These are phyloP conservation scores for Tetradesmus obliquus DNA, from an alignment of 139 green algal species.

Conservation along the genomic window DNA sequence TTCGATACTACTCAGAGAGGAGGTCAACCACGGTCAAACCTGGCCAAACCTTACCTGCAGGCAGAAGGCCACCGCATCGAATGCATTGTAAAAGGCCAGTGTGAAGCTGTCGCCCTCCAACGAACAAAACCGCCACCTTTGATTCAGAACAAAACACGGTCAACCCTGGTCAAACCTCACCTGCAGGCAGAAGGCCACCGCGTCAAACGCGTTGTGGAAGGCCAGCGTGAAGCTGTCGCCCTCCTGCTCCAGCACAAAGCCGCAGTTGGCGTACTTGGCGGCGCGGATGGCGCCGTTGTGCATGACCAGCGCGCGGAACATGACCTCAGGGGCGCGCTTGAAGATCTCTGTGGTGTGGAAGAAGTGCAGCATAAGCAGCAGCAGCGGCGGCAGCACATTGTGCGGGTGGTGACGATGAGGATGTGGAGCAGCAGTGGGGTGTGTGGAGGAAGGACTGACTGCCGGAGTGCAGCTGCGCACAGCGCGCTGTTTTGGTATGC, in stretches of 20 bases:
- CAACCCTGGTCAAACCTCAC: conserved; percentile 1
- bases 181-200: conserved; percentile 64
- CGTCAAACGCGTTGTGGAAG: conserved; percentile 65
- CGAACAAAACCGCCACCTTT: conserved; percentile 46
- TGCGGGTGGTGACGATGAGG: neutral
- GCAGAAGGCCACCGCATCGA: conserved; percentile 64
- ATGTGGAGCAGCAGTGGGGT: neutral
- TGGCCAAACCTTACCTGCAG: conserved; percentile 32
- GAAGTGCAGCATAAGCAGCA: neutral
- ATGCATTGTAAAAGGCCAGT: conserved; percentile 59
- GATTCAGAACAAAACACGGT: neutral
- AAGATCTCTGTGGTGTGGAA: conserved; percentile 35
- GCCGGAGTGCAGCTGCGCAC: neutral
- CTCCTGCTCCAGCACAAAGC: conserved; percentile 65
- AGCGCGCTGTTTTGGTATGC: neutral
- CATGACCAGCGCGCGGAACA: conserved; percentile 36
- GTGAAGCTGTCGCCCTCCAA: conserved; percentile 57
- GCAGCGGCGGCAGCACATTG: neutral
- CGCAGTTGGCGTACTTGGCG: conserved; percentile 55
- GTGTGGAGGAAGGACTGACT: neutral
- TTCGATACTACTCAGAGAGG: neutral
- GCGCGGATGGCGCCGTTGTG: conserved; percentile 62
- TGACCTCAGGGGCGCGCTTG: conserved; percentile 43
- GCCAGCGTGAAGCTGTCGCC: conserved; percentile 53
- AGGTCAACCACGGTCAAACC: neutral